A percentile compares a stretch with the other conserved stretches of the same genome.
These are phyloP conservation scores for Camellia sinensis DNA, from an alignment of 148 eudicot species.

Conservation along the genomic window DNA sequence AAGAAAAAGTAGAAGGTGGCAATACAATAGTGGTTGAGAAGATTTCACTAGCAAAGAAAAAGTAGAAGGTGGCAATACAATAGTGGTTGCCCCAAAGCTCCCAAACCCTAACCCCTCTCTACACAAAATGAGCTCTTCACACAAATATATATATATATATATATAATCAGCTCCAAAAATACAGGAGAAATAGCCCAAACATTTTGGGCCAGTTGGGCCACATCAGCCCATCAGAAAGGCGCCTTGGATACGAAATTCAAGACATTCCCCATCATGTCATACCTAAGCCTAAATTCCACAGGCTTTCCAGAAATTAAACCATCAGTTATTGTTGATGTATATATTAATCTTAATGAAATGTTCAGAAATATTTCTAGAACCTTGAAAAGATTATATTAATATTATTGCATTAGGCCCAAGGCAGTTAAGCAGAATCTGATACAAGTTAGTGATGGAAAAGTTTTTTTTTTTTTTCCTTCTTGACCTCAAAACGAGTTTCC, in stretches of 20 bases:
- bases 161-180: not conserved
- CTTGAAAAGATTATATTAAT: not conserved
- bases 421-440: not conserved
- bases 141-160: no score
- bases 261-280: not conserved
- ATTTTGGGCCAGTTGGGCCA: not conserved
- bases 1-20: not conserved
- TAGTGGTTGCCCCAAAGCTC: no score
- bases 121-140: not conserved
- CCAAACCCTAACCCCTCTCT: not conserved
- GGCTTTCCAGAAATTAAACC: not conserved
- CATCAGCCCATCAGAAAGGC: not conserved
- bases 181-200: not conserved
- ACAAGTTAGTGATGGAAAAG: not conserved
- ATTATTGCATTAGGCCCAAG: not conserved
- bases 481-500: not conserved
- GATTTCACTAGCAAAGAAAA: not conserved
- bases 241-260: not conserved
- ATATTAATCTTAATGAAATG: not conserved
- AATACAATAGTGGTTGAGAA: not conserved
- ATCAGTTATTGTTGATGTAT: not conserved
- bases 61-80: not conserved
- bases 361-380: not conserved
- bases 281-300: not conserved
- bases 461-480: no score